A percentile compares a stretch with the other conserved stretches of the same genome.
Evolutionary conservation across 768 basidiomycete genomes (phyloP).

Genomic region (Tephrocybe sp.): DNA sequence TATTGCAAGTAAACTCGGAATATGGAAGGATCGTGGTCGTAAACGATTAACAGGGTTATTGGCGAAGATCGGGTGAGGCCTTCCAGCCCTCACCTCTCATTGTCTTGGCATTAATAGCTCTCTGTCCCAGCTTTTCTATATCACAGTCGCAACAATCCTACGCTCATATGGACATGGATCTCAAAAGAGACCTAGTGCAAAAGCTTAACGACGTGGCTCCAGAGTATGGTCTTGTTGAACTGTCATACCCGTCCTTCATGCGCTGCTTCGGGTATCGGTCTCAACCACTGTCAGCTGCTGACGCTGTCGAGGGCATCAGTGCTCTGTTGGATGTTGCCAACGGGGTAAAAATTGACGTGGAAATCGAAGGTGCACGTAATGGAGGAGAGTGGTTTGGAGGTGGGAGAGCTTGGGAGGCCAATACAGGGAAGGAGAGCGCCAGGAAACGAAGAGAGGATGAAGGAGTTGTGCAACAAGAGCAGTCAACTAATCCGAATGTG

Average conservation of each 20-base stretch:
- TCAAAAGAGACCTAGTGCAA: conserved; percentile 75
- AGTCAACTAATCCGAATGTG: conserved; percentile 20
- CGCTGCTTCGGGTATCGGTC: conserved; percentile 89
- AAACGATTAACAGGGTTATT: conserved; percentile 87
- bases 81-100: neutral
- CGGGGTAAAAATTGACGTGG: conserved; percentile 88
- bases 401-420: conserved; percentile 71
- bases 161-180: conserved; percentile 93
- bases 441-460: conserved; percentile 20
- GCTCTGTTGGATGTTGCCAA: conserved; percentile 89
- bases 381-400: conserved; percentile 98
- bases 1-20: conserved; percentile 90
- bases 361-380: conserved; percentile 81
- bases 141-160: conserved; percentile 93
- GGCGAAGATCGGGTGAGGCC: conserved; percentile 96
- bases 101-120: neutral
- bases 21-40: conserved; percentile 94
- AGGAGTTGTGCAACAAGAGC: conserved; percentile 11
- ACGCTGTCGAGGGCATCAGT: conserved; percentile 86
- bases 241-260: conserved; percentile 91
- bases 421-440: conserved; percentile 29
- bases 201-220: conserved; percentile 90
- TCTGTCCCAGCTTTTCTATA: conserved; percentile 76
- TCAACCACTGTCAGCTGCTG: conserved; percentile 86
- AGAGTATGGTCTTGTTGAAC: conserved; percentile 91